phyloP scores from a whole-genome alignment of 2,329 filamentous ascomycete species.

The Colletotrichum sp. region DNA sequence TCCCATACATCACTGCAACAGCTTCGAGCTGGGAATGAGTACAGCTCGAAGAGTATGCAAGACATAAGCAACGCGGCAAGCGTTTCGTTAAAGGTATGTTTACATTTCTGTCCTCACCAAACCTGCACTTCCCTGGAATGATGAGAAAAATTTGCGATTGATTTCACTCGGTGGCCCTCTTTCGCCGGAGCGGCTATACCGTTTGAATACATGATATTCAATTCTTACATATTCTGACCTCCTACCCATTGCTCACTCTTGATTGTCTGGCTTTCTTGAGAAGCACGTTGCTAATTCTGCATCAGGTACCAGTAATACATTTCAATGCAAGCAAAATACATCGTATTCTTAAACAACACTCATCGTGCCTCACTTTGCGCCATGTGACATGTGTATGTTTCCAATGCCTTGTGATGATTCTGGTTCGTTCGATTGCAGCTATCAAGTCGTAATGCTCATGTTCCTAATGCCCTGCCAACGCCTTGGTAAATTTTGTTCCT shows the following conservation, averaged over 20 bases:
- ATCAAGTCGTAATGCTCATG: neutral
- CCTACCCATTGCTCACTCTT: conserved; percentile 23
- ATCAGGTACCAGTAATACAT: neutral
- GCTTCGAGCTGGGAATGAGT: neutral
- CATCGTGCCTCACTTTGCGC: no score
- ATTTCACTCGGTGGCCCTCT: conserved; percentile 83
- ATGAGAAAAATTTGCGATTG: conserved; percentile 99
- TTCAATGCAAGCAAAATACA: no score
- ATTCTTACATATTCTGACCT: conserved; percentile 99
- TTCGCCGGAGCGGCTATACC: conserved; percentile 88
- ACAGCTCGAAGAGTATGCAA: neutral
- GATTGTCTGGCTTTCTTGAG: neutral
- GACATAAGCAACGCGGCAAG: neutral
- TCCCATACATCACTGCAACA: neutral
- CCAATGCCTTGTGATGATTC: neutral
- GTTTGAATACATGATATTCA: conserved; percentile 82
- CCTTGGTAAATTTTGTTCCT: neutral
- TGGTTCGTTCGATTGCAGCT: neutral
- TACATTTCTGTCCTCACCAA: neutral
- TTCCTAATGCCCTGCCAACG: neutral
- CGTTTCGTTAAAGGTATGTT: conserved; percentile 25
- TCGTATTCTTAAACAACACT: no score
- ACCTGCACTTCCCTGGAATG: conserved; percentile 51
- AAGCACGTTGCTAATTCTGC: neutral
- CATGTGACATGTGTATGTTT: no score